Evolutionary conservation across 2,329 filamentous ascomycete species (phyloP).

Genomic region (Sporothrix luriei): DNA sequence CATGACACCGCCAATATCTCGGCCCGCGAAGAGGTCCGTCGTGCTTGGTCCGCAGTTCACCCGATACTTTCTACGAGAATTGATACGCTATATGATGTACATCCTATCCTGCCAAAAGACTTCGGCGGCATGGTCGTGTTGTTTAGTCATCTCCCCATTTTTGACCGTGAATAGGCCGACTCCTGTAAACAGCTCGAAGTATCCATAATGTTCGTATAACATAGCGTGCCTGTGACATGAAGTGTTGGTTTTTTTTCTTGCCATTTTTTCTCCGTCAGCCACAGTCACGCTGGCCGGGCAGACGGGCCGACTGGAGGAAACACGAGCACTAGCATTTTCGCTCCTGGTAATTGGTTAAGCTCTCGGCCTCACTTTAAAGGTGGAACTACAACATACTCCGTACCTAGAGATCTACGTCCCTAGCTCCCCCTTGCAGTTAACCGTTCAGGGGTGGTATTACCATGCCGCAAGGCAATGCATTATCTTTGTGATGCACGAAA

Average conservation of each 20-base stretch:
- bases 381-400: background rate
- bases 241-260: background rate
- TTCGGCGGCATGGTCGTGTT: background rate
- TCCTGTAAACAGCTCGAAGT: background rate
- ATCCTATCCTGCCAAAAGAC: background rate
- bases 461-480: background rate
- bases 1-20: background rate
- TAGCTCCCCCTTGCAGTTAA: no score
- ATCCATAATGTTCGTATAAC: background rate
- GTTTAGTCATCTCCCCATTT: background rate
- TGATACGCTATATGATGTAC: background rate
- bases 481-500: background rate
- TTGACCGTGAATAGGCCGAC: background rate
- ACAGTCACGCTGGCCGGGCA: background rate
- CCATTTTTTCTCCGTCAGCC: background rate
- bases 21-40: background rate
- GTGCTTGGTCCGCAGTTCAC: background rate
- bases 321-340: background rate
- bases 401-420: background rate
- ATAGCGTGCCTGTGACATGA: background rate
- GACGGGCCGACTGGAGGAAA: conserved; percentile 31
- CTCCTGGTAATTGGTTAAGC: background rate
- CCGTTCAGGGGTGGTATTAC: no score
- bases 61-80: conserved; percentile 21
- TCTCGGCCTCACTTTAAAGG: conserved; percentile 11